Percentiles rank a stretch among this genome's conserved stretches.
These are phyloP conservation scores for Drechslera avenae DNA, from an alignment of 2,329 filamentous ascomycete species.

Conservation along the genomic window DNA sequence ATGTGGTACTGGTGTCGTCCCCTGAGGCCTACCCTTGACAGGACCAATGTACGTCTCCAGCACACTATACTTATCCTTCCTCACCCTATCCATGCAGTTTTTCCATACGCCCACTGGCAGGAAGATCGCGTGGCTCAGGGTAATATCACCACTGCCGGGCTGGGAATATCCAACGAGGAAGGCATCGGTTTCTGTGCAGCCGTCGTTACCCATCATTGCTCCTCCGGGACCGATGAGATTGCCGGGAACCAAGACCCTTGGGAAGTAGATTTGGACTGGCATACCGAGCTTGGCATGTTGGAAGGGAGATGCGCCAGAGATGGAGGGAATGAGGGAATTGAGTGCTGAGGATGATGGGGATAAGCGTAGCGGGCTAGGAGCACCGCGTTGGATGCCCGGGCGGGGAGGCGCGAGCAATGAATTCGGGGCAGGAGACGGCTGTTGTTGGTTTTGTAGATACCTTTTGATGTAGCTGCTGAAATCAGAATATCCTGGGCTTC, in stretches of 20 bases:
- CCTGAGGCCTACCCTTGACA: neutral
- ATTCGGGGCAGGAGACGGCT: neutral
- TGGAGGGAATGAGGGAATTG: constrained; percentile 10
- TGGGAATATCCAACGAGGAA: constrained; percentile 34
- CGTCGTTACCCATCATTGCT: constrained; percentile 6
- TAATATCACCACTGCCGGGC: constrained; percentile 12
- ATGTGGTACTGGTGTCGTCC: constrained; percentile 15
- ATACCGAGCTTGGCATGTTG: constrained; percentile 7
- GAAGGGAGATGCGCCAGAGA: constrained; percentile 24
- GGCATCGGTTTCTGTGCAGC: constrained; percentile 31
- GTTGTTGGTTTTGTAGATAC: neutral
- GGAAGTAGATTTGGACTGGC: constrained; percentile 41
- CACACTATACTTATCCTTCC: constrained; percentile 14
- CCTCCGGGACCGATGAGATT: constrained; percentile 15
- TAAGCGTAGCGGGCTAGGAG: constrained; percentile 13
- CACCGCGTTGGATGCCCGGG: constrained; percentile 21
- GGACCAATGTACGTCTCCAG: constrained; percentile 32
- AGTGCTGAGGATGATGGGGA: constrained; percentile 11
- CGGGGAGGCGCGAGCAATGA: constrained; percentile 1
- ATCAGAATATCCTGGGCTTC: neutral
- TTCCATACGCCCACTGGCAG: constrained; percentile 29
- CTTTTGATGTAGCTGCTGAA: neutral
- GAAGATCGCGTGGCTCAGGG: constrained; percentile 31
- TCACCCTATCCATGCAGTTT: constrained; percentile 21
- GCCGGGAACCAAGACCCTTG: constrained; percentile 22